Conservation (phyloP, 2,329 filamentous ascomycete species). For the Fusarium humuli region DNA sequence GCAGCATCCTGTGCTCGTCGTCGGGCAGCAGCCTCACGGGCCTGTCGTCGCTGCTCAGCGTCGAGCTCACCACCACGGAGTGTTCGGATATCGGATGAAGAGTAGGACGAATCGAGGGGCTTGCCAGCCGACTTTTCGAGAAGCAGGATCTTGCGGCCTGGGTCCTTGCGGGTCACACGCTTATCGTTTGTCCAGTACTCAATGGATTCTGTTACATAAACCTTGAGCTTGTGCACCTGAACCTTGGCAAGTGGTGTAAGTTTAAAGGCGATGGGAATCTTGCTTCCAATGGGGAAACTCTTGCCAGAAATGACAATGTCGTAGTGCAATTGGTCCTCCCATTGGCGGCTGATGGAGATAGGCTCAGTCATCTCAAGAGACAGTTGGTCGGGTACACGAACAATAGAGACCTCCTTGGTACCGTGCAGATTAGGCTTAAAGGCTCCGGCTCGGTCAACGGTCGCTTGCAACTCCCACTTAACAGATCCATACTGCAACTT, state of each 20-base stretch:
- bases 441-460: constrained; percentile 85
- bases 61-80: constrained; percentile 83
- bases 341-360: constrained; percentile 91
- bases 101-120: constrained; percentile 77
- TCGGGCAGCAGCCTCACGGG: constrained; percentile 59
- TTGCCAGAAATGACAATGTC: constrained; percentile 97
- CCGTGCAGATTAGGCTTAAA: constrained; percentile 91
- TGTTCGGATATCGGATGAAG: constrained; percentile 80
- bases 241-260: constrained; percentile 93
- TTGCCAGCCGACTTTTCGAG: constrained; percentile 90
- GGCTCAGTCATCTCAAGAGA: constrained; percentile 92
- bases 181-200: constrained; percentile 92
- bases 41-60: constrained; percentile 59
- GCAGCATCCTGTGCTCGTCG: constrained; percentile 67
- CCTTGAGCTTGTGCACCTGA: constrained; percentile 91
- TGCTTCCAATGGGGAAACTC: constrained; percentile 88
- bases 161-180: constrained; percentile 85
- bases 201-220: constrained; percentile 88
- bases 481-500: constrained; percentile 88
- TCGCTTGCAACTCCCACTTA: constrained; percentile 87
- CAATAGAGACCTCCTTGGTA: constrained; percentile 82
- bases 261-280: constrained; percentile 94
- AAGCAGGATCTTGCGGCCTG: constrained; percentile 83
- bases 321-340: constrained; percentile 96
- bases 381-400: constrained; percentile 86